Base-by-base conservation (phyloP, 2,329 filamentous ascomycete species). In the Sarocladiaceae sp. region DNA sequence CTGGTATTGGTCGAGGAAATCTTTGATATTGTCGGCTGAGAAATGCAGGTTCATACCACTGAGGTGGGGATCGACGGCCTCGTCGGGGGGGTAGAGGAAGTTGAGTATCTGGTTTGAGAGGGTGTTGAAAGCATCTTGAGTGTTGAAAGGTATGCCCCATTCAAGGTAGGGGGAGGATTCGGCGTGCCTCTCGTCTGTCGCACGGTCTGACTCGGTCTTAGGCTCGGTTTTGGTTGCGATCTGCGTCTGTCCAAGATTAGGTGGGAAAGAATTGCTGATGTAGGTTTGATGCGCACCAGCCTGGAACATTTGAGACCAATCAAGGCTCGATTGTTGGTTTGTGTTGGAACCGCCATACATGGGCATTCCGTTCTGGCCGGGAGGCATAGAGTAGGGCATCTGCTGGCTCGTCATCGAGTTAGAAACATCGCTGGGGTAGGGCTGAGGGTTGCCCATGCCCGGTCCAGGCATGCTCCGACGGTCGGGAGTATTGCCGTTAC, bases 221-320 rank as follows among this genome's bases (percentile, higher is more conserved):
- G 73, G 77, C 67, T 81, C 83, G 67, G 69, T 71, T 73, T 83
- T 84, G 72, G 76, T 78, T 71, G 70, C 74, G 71, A 78, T 83
- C 73, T 82, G 82, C 65, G 73, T 80, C 69, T 82, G 75, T 65
- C 76, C 73, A 74, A 76, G 71, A 72, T 82, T 82, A 74, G 82
- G 68, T 63, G 73, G 68, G 67, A 77, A 80, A 61, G 74, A 72
- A 62, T 69, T 69, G 67, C 72, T 76, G 70, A 77, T 75, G 67
- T 78, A 81, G 65, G 73, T 70, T 66, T 80, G 71, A 66, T 83
- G 78, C 69, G 78, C 73, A 75, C 80, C 81, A 70, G 81, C 66
- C 70, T 82, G 83, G 71, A 87, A 87, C 80, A 88, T 85, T 62
- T 83, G 77, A 59, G 82, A 76, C 84, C 84, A 88, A 68, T 88